These are phyloP conservation scores for Camellia oleifera DNA, from an alignment of 179 eudicot genomes.

Conservation along the genomic window DNA sequence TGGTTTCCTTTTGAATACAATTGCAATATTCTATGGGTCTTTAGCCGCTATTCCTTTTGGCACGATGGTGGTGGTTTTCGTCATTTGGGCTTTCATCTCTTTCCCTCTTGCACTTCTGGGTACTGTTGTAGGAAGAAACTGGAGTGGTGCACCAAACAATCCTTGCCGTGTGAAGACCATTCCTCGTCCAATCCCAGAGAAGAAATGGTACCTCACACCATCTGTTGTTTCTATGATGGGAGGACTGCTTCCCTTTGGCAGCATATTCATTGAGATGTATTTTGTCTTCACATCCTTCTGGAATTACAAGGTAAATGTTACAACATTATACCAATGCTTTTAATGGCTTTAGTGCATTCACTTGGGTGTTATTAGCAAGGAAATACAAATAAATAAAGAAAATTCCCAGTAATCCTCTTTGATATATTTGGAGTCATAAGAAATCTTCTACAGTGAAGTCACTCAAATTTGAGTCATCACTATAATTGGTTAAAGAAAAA, in stretches of 20 bases:
- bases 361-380: not conserved
- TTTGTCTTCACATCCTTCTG: constrained; percentile 95
- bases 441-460: no score
- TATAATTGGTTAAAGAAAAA: no score
- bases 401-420: not conserved
- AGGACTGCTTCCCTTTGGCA: constrained; percentile 87
- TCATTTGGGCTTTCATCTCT: constrained; percentile 94
- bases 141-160: constrained; percentile 87
- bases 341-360: not conserved
- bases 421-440: no score
- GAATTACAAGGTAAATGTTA: constrained; percentile 78
- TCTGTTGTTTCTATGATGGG: constrained; percentile 83
- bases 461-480: no score
- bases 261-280: constrained; percentile 92
- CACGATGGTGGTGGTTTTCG: constrained; percentile 79
- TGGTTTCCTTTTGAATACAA: constrained; percentile 76
- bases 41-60: constrained; percentile 95
- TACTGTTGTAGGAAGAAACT: constrained; percentile 86
- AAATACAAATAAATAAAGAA: not conserved
- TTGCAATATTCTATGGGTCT: constrained; percentile 89
- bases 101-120: constrained; percentile 96
- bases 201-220: constrained; percentile 93
- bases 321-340: not conserved
- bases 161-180: constrained; percentile 96
- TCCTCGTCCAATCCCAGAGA: constrained; percentile 94